A percentile compares a stretch with the other conserved stretches of the same genome.
Evolutionary conservation across 2,329 filamentous ascomycete genomes (phyloP).

Genomic region (Penicillium sp.): DNA sequence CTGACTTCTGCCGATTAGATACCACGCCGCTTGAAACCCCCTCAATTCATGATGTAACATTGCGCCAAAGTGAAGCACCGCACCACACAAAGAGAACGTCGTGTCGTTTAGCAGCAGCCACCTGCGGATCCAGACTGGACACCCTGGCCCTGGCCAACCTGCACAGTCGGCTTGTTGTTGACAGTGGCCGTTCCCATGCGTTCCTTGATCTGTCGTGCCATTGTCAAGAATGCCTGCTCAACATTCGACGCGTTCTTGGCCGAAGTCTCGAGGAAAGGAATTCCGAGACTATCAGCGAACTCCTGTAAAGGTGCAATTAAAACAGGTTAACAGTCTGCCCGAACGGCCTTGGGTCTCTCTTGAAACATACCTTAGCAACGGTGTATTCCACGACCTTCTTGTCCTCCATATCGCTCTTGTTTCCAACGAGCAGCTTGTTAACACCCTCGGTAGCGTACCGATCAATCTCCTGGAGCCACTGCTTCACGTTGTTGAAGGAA

Average conservation of each 20-base stretch:
- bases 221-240: conserved; percentile 99
- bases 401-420: conserved; percentile 99
- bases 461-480: conserved; percentile 99
- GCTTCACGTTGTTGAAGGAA: conserved; percentile 99
- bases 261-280: conserved; percentile 98
- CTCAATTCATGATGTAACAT: conserved; percentile 24
- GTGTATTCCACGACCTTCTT: conserved; percentile 99
- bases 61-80: conserved; percentile 28
- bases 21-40: conserved; percentile 18
- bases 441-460: conserved; percentile 98
- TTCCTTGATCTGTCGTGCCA: conserved; percentile 99
- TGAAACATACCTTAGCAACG: conserved; percentile 83
- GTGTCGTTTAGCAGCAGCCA: conserved; percentile 76
- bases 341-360: background rate
- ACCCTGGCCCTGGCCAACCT: conserved; percentile 91
- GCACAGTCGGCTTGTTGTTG: conserved; percentile 98
- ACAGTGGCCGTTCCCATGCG: conserved; percentile 96
- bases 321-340: conserved; percentile 8
- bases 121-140: conserved; percentile 82
- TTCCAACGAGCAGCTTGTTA: conserved; percentile 98
- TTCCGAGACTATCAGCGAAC: conserved; percentile 97
- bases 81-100: conserved; percentile 11
- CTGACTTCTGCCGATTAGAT: conserved; percentile 13
- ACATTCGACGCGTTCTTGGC: conserved; percentile 99
- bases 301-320: conserved; percentile 59